Evolutionary conservation across 2,329 filamentous ascomycete species (phyloP), one percentile per base, ranked within the genome.

Genomic region (Bipolaris zeicola): DNA sequence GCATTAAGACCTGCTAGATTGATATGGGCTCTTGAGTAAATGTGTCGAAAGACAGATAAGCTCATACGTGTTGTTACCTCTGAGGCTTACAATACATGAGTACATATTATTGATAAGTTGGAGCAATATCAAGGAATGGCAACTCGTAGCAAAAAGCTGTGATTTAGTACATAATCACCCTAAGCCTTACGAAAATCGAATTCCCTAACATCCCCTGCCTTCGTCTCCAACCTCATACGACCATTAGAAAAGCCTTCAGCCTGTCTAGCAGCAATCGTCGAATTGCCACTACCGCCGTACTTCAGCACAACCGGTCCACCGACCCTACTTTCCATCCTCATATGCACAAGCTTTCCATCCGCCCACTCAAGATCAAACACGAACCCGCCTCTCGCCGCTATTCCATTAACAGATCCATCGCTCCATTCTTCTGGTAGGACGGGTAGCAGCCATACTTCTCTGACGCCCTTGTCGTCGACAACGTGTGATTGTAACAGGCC

Each of bases 401-500:
- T 36, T 0, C 65, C 63, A 31, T 45, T 60, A 8, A 65, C 63
- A 38, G 44, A 58, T 3, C 61, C 63, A 7, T 49, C 49, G 37
- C 11, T 62, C 60, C 48, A 61, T 50, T 13, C 43, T 33, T 26
- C 57, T n/a, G 65, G 60, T 5, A 66, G 20, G 43, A 41, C 44
- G 14, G 33, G 50, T n/a, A 53, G 61, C 39, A 49, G 53, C 62
- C 53, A 52, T 11, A 56, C 48, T 24, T 56, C 53, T 26, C 53
- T 41, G 10, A 56, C 42, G 6, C 53, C 53, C 20, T 46, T 31
- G 18, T 37, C 48, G 20, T 42, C 48, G 4, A 52, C 16, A 1
- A 52, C 20, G 3, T 75, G 57, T 28, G 57, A 62, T 60, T 82
- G 80, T 13, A 82, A 56, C 33, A 82, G 55, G 68, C 78, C 79